Base-by-base conservation (phyloP, 192 early-diverging fungal genomes). In the Borealophlyctis nickersoniae region DNA sequence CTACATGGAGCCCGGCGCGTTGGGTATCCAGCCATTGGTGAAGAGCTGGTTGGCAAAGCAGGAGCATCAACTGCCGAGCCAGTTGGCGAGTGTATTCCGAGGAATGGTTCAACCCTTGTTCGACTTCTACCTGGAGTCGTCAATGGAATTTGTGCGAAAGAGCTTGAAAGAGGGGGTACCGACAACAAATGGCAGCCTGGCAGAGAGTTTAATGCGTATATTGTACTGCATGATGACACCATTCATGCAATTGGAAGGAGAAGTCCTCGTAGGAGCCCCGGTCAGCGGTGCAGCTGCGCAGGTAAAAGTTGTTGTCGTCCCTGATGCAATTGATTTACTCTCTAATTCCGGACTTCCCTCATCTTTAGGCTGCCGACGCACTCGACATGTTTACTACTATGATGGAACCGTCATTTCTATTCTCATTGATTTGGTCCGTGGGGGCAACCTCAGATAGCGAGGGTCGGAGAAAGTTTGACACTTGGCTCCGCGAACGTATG, bases 1-100 rank as follows among this genome's bases (percentile, higher is more conserved):
- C 32, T 86, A 86, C 58, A 85, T 86, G 81, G 84, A 86, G 55
- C 84, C 84, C 45, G 75, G 71, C n/a, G 79, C 82, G 1, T 61
- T 86, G n/a, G 84, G 84, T 16, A 65, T 71, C 33, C n/a, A 19
- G 11, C 79, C 84, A 1, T 64, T 85, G 4, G 52, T 85, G 4
- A 74, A 69, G 31, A 80, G 77, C 50, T 86, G 84, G 84, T 55
- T 86, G 4, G 26, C 28, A 16, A 68, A 62, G 31, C 70, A 78
- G 59, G 79, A 76, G 57, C 5, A 45, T 7, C 16, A n/a, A 2
- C 49, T 85, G 9, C 71, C 67, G 19, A 27, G 67, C 3, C 26
- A 36, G 19, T 49, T 70, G 14, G 61, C 74, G 26, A 39, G 56
- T 22, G 53, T 68, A 2, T 84, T 84, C 59, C 29, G 63, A 48